A percentile compares a stretch with the other conserved stretches of the same genome.
These are phyloP conservation scores for Colletotrichum limetticola DNA, from an alignment of 2,329 filamentous ascomycete genomes.

Conservation along the genomic window DNA sequence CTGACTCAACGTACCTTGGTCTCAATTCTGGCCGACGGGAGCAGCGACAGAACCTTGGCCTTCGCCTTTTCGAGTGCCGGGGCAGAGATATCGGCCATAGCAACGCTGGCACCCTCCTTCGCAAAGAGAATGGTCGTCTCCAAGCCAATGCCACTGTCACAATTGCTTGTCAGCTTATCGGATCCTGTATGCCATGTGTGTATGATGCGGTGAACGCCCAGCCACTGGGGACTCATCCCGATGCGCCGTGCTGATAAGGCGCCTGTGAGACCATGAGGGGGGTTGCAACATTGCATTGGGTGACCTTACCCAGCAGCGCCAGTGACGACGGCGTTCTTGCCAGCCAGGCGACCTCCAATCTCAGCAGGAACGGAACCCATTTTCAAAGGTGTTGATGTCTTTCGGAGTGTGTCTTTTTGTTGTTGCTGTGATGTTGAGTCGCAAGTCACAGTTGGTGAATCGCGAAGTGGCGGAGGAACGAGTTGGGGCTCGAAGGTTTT, in stretches of 20 bases:
- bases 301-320: conserved; percentile 83
- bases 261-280: conserved; percentile 3
- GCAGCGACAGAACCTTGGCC: conserved; percentile 78
- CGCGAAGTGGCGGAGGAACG: conserved; percentile 9
- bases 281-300: not conserved
- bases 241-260: conserved; percentile 17
- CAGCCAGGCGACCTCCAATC: conserved; percentile 61
- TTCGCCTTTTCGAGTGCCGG: conserved; percentile 81
- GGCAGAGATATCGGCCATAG: conserved; percentile 87
- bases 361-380: conserved; percentile 44
- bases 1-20: conserved; percentile 56
- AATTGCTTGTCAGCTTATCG: conserved; percentile 24
- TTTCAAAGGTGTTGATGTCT: not conserved
- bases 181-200: not conserved
- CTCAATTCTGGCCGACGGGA: conserved; percentile 73
- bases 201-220: conserved; percentile 8
- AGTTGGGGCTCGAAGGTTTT: not conserved
- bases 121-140: conserved; percentile 92
- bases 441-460: not conserved
- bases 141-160: conserved; percentile 85
- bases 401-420: not conserved
- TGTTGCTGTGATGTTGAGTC: conserved; percentile 2
- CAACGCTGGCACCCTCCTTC: conserved; percentile 85
- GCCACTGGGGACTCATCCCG: not conserved
- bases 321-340: conserved; percentile 79